These are phyloP conservation scores for Ceriops tagal DNA, from an alignment of 345 rosid species.

Conservation along the genomic window DNA sequence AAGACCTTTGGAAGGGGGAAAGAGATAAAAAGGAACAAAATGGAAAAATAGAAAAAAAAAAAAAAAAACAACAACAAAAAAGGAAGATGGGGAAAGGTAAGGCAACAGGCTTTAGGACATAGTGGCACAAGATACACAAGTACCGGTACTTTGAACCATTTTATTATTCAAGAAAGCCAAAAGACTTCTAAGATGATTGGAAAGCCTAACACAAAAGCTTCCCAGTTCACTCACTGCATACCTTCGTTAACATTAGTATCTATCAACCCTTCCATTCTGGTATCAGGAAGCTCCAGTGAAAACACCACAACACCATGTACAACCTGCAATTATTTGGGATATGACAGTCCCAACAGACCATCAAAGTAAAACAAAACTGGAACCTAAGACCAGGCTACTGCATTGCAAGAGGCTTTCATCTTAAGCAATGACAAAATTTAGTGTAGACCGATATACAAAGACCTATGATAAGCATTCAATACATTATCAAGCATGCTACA, in stretches of 20 bases:
- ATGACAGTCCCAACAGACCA: conserved; percentile 40
- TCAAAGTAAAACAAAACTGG: conserved; percentile 27
- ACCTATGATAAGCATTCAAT: not conserved
- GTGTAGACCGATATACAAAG: not conserved
- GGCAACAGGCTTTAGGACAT: conserved; percentile 3
- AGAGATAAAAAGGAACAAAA: not conserved
- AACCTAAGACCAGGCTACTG: conserved; percentile 26
- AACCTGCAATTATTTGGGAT: conserved; percentile 51
- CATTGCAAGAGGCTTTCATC: conserved; percentile 6
- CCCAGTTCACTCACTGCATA: conserved; percentile 38
- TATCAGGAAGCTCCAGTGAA: conserved; percentile 38
- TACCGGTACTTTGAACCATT: conserved; percentile 8
- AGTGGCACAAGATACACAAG: conserved; percentile 1
- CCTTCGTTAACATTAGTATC: conserved; percentile 35
- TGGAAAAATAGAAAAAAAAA: not conserved
- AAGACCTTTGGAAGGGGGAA: conserved; percentile 17
- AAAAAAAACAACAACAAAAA: not conserved
- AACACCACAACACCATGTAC: conserved; percentile 21
- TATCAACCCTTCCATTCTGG: conserved; percentile 39
- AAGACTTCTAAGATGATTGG: conserved; percentile 9
- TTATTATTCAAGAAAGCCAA: conserved; percentile 17
- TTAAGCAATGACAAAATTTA: conserved; percentile 7
- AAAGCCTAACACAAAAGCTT: conserved; percentile 24
- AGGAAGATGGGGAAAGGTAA: conserved; percentile 1
- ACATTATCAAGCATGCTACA: conserved; percentile 1